Conservation (phyloP, 768 basidiomycete species). For the Lentinula detonsa region DNA sequence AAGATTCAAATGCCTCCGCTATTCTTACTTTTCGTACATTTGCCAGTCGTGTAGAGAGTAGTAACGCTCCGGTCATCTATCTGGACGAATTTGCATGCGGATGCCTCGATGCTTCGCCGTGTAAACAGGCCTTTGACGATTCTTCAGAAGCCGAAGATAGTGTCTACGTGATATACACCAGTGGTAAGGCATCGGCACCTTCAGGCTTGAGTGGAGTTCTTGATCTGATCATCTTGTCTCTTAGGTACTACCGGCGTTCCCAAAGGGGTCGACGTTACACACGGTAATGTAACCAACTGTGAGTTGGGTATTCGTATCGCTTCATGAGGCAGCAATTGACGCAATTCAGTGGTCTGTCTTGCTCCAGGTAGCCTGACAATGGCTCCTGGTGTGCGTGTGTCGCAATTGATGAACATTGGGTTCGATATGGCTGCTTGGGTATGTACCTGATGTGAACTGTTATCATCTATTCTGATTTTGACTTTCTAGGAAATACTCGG, state of each 20-base stretch:
- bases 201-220: neutral
- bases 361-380: slow-evolving; percentile 37
- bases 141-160: slow-evolving; percentile 33
- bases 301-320: slow-evolving; percentile 13
- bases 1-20: slow-evolving; percentile 35
- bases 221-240: neutral
- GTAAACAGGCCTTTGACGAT: slow-evolving; percentile 30
- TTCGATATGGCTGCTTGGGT: slow-evolving; percentile 44
- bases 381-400: slow-evolving; percentile 31
- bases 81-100: slow-evolving; percentile 26
- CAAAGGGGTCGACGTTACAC: slow-evolving; percentile 50
- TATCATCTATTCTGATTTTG: neutral
- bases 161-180: slow-evolving; percentile 58
- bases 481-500: slow-evolving; percentile 30
- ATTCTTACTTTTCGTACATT: slow-evolving; percentile 40
- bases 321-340: neutral
- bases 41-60: slow-evolving; percentile 25
- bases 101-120: slow-evolving; percentile 18
- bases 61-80: slow-evolving; percentile 19
- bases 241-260: slow-evolving; percentile 51
- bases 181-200: slow-evolving; percentile 32
- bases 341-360: slow-evolving; percentile 25
- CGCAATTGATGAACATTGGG: slow-evolving; percentile 38
- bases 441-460: neutral
- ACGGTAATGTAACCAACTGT: slow-evolving; percentile 56